A percentile compares a stretch with the other conserved stretches of the same genome.
Evolutionary conservation across 2,329 filamentous ascomycete species (phyloP).

Genomic region (Xylaria sp.): DNA sequence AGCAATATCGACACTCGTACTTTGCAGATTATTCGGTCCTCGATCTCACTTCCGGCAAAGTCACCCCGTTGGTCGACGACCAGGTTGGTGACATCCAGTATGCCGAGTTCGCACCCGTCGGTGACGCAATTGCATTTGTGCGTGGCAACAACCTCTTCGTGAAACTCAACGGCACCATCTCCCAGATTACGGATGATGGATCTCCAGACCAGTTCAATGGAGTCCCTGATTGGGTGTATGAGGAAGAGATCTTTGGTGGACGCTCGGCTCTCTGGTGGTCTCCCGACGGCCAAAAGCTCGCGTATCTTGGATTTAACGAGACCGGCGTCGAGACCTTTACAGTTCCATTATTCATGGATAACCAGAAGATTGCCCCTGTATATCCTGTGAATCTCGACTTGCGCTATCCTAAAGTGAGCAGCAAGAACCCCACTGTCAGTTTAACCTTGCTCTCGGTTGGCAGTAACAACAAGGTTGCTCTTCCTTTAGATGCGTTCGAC

Average conservation of each 20-base stretch:
- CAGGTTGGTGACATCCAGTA: constrained; percentile 71
- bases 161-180: constrained; percentile 58
- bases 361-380: constrained; percentile 59
- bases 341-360: constrained; percentile 70
- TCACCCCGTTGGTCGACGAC: constrained; percentile 60
- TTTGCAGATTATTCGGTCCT: constrained; percentile 70
- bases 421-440: constrained; percentile 66
- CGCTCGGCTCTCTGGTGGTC: constrained; percentile 62
- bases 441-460: constrained; percentile 63
- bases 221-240: constrained; percentile 69
- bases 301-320: constrained; percentile 65
- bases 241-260: constrained; percentile 61
- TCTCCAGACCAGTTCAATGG: constrained; percentile 67
- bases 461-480: constrained; percentile 49
- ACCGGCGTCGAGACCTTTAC: constrained; percentile 70
- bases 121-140: constrained; percentile 69
- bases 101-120: constrained; percentile 63
- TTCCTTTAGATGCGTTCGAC: constrained; percentile 63
- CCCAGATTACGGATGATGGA: constrained; percentile 64
- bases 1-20: constrained; percentile 72
- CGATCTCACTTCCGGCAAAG: constrained; percentile 61
- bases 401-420: constrained; percentile 72
- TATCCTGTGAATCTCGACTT: constrained; percentile 68
- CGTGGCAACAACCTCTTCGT: constrained; percentile 69
- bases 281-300: constrained; percentile 59